Conservation (phyloP, 2,329 filamentous ascomycete genomes). For the Exophiala sp. region DNA sequence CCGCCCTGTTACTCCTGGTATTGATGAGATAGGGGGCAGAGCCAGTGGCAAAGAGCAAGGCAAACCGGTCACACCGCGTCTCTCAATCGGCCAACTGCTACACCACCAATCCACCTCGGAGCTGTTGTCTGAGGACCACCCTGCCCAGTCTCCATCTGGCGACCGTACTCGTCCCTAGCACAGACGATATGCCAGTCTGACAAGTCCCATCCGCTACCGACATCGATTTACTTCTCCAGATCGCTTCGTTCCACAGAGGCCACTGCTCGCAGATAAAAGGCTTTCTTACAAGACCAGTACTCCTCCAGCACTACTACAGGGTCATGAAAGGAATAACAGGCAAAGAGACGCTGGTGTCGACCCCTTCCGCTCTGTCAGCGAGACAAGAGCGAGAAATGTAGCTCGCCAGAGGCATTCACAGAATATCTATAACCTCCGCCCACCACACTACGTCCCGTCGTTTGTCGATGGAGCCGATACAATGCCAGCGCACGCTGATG, state of each 20-base stretch:
- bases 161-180: conserved; percentile 8
- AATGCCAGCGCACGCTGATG: conserved; percentile 42
- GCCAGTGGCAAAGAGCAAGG: not conserved
- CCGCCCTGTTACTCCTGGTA: not conserved
- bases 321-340: conserved; percentile 44
- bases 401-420: conserved; percentile 17
- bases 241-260: conserved; percentile 45
- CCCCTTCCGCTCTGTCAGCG: conserved; percentile 47
- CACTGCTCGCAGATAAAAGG: conserved; percentile 16
- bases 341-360: conserved; percentile 43
- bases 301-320: conserved; percentile 29
- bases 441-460: conserved; percentile 25
- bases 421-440: conserved; percentile 17
- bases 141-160: conserved; percentile 1
- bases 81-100: conserved; percentile 10
- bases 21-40: not conserved
- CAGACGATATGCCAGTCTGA: conserved; percentile 21
- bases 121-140: conserved; percentile 12
- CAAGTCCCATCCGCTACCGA: conserved; percentile 14
- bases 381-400: conserved; percentile 25
- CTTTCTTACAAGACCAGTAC: conserved; percentile 49
- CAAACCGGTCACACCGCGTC: not conserved
- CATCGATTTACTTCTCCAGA: conserved; percentile 43
- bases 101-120: conserved; percentile 14
- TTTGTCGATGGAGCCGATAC: conserved; percentile 43